A percentile compares a stretch with the other conserved stretches of the same genome.
phyloP scores from a whole-genome alignment of 768 basidiomycete species.

The Cantharellus anzutake region DNA sequence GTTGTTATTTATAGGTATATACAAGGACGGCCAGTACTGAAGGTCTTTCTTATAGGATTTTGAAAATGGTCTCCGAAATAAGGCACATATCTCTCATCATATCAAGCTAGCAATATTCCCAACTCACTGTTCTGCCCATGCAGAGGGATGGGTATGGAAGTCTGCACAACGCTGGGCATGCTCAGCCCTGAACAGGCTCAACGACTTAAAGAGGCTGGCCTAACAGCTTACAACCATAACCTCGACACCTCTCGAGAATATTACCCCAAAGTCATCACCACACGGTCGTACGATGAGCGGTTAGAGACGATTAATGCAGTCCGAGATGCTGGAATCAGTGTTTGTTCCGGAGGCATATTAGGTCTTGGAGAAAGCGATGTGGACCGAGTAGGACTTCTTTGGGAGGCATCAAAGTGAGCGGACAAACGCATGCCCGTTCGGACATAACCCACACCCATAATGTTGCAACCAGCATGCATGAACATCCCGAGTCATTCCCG shows the following conservation, averaged over 20 bases:
- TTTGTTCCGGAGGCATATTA: constrained; percentile 91
- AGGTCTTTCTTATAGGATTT: constrained; percentile 27
- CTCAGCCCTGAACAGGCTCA: constrained; percentile 80
- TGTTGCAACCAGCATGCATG: constrained; percentile 45
- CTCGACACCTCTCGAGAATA: constrained; percentile 94
- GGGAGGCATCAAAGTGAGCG: constrained; percentile 76
- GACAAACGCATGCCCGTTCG: background rate
- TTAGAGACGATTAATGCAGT: constrained; percentile 79
- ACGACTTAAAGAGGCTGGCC: constrained; percentile 82
- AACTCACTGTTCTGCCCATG: background rate
- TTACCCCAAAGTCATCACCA: constrained; percentile 92
- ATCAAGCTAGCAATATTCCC: background rate
- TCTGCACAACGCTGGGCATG: constrained; percentile 98
- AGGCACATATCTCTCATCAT: constrained; percentile 8
- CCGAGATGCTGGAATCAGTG: constrained; percentile 87
- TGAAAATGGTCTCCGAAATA: constrained; percentile 61
- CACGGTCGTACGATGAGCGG: constrained; percentile 85
- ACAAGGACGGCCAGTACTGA: background rate
- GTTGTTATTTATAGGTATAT: background rate
- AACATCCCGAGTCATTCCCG: constrained; percentile 97
- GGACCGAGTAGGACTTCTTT: constrained; percentile 85
- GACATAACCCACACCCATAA: background rate
- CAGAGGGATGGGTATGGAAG: constrained; percentile 89
- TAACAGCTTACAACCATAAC: constrained; percentile 98
- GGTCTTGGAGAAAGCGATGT: constrained; percentile 82